Evolutionary conservation across 1,139 yeast genomes (phyloP), one percentile per base, ranked within the genome.

Genomic region (Sugiyamaella castrensis): DNA sequence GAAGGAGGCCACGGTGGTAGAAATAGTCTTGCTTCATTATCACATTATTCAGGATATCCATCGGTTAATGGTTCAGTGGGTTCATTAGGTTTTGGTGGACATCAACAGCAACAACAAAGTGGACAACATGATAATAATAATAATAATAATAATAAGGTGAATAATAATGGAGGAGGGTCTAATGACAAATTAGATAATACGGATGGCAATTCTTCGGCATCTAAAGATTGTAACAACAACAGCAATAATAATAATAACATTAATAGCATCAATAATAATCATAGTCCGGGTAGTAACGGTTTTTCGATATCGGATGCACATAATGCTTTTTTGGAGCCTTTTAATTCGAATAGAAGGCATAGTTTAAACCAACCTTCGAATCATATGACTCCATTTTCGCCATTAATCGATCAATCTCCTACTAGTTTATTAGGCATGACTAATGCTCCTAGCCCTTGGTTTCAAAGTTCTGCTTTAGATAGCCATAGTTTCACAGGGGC

Each of bases 371-470:
- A 47, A 12, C 24, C 24, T 19, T 33, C 42, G 3, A 33, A 40
- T 1, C 41, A 43, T 27, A 26, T 47, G 19, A 34, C 46, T 26
- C 33, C 43, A 4, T 48, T 48, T 15, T 48, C 51, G 3, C 51
- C 51, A 11, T 31, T 48, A 13, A 36, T 48, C 1, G 51, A 48
- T 26, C 51, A 43, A 11, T 48, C 51, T 24, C 51, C 51, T 6
- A 37, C 42, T 24, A 48, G 42, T 32, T 30, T 48, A 12, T 32
- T 48, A 27, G 51, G 48, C 5, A 29, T 48, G 7, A 15, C 45
- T 13, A 40, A 40, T 19, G 51, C 47, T 2, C 48, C 44, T 9
- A 48, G 51, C 19, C 48, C 51, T 1, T 48, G 51, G 51, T 48
- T 43, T 27, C 48, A 34, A 13, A 36, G 29, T 26, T 47, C 51